Evolutionary conservation across 495 filamentous ascomycete species (phyloP), one percentile per base, ranked within the genome.

Genomic region (Cercophora samala): DNA sequence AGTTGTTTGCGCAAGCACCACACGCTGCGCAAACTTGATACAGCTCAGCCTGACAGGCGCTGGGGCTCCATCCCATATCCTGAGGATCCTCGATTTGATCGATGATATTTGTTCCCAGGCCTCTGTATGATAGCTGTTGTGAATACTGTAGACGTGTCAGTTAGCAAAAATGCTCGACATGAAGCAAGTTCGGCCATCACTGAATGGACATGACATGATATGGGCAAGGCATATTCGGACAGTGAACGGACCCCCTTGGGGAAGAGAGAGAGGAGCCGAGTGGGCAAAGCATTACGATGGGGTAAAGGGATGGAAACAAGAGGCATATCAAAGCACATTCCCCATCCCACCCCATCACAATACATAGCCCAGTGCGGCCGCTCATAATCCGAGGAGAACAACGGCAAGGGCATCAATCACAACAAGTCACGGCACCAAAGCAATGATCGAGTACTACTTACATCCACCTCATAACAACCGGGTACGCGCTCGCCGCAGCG

Each of bases 21-120:
- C 92, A 25, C 91, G 86, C 80, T 98, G 93, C 18, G 91, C 88
- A 73, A 99, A 98, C 75, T 99, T 99, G 83, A 97, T 91, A 78
- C 95, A 97, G 83, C 92, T 94, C 73, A 97, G 85, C 73, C 89
- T 90, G 56, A 98, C 87, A 0, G 91, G 88, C 9, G 87, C 82
- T 3, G 86, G 81, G 11, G 91, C 92, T 23, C 83, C 83, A 77
- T 98, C 95, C 95, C 93, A 97, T 74, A 93, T 86, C 59, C 84
- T 87, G 66, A 97, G 77, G 64, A 99, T 93, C 61, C 89, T 91
- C 21, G 88, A 87, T 80, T 99, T 99, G 78, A 98, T 95, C 13
- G 88, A 83, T 60, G 86, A 84, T 87, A 97, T 97, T 55, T 87
- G 86, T 69, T 94, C 90, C 95, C 95, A 99, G 62, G 87, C 86